phyloP scores from a whole-genome alignment of 2,329 filamentous ascomycete species.

The Scleromitrula shiraiana region DNA sequence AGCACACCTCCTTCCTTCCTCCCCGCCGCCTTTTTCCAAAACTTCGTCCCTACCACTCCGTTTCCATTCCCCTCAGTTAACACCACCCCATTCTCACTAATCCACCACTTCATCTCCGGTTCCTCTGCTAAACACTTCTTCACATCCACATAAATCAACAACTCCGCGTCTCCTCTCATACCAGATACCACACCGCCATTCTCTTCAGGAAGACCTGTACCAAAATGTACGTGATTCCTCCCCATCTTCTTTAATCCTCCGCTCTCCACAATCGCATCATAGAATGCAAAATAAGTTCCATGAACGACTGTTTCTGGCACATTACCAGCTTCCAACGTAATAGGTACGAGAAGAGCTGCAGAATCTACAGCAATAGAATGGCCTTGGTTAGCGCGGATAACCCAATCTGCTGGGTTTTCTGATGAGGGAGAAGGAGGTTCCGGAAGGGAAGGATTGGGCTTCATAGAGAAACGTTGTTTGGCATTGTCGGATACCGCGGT shows the following conservation, averaged over 20 bases:
- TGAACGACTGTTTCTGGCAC: slow-evolving; percentile 68
- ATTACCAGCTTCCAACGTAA: slow-evolving; percentile 50
- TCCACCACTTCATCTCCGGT: slow-evolving; percentile 59
- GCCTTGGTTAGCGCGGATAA: slow-evolving; percentile 93
- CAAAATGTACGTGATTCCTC: slow-evolving; percentile 85
- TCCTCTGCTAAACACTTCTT: slow-evolving; percentile 50
- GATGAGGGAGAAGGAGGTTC: slow-evolving; percentile 21
- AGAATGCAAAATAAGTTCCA: slow-evolving; percentile 80
- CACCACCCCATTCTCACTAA: slow-evolving; percentile 71
- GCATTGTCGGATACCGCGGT: slow-evolving; percentile 65
- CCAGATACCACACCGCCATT: slow-evolving; percentile 57
- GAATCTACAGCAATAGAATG: slow-evolving; percentile 74
- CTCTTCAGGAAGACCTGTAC: slow-evolving; percentile 55
- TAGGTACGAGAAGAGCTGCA: slow-evolving; percentile 60
- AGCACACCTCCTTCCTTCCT: slow-evolving; percentile 53
- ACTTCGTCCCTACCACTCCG: slow-evolving; percentile 56
- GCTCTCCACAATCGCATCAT: slow-evolving; percentile 62
- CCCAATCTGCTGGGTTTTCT: slow-evolving; percentile 55
- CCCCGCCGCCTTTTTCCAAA: slow-evolving; percentile 65
- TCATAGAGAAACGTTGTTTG: slow-evolving; percentile 84
- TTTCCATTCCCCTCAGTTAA: slow-evolving; percentile 53
- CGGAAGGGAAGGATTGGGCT: slow-evolving; percentile 39
- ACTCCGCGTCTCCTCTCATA: slow-evolving; percentile 69
- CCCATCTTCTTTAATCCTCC: slow-evolving; percentile 78
- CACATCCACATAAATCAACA: slow-evolving; percentile 72